Evolutionary conservation across 495 filamentous ascomycete genomes (phyloP).

Genomic region (Astrocystis sublimbata): DNA sequence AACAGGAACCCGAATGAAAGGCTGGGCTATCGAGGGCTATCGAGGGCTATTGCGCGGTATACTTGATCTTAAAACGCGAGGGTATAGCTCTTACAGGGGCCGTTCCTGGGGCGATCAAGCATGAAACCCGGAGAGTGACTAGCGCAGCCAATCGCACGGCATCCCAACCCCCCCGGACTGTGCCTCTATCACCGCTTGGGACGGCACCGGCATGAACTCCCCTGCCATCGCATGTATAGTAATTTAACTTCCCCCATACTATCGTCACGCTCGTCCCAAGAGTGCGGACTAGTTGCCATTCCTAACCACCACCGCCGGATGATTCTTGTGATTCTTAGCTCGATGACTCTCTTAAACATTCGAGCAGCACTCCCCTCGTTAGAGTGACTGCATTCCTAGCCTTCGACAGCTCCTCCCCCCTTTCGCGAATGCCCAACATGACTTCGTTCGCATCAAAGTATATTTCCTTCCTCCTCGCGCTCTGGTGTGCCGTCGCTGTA

Average conservation of each 20-base stretch:
- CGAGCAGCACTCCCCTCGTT: neutral
- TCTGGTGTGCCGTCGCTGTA: conserved; percentile 23
- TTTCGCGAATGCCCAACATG: conserved; percentile 22
- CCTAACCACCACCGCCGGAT: neutral
- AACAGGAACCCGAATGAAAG: neutral
- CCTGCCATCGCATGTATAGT: conserved; percentile 12
- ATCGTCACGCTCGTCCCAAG: neutral
- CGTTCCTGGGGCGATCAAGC: neutral
- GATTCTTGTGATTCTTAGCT: neutral
- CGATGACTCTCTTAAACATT: neutral
- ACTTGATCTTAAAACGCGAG: neutral
- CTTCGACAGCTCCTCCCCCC: neutral
- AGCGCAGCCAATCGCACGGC: neutral
- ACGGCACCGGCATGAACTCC: conserved; percentile 1
- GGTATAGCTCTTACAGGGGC: neutral
- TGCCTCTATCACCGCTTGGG: neutral
- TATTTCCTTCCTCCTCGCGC: conserved; percentile 26
- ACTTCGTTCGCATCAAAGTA: conserved; percentile 23
- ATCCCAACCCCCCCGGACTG: neutral
- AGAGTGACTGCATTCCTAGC: neutral
- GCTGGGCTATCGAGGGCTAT: too few relatives aligned
- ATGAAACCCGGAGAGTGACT: too few relatives aligned
- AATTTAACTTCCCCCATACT: neutral
- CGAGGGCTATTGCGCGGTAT: too few relatives aligned
- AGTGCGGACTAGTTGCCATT: neutral